Evolutionary conservation across 2,329 filamentous ascomycete species (phyloP), one percentile per base, ranked within the genome.

Genomic region (Verticillium tricorpus): DNA sequence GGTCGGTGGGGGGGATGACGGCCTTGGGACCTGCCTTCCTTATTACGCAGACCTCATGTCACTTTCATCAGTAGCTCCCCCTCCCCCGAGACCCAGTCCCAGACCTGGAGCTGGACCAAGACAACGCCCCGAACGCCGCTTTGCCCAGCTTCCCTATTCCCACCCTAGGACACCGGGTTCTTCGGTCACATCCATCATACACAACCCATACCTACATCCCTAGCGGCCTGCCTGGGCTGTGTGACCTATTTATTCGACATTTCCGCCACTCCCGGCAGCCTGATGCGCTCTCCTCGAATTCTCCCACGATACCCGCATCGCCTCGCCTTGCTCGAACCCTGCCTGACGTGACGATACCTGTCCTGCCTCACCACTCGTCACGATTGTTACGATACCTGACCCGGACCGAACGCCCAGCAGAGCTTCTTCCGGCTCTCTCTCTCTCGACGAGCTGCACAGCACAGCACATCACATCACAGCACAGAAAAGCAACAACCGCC

Each of bases 261-360:
- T 40, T 56, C 50, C 57, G 57, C 57, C 57, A 39, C 25, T 58
- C 58, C 58, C 58, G 58, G 31, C 58, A 40, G 45, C 40, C 25
- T 25, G 11, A 52, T 19, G 19, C 6, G 19, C 37, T 31, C 19
- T 19, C 8, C 39, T 58, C 35, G 34, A 15, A 6, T 17, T 45
- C 45, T 52, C 19, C 19, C 11, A 25, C 45, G 45, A 52, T 52
- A 52, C 45, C 45, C 14, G 4, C 40, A 11, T 25, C 19, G 45
- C 45, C 12, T 25, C 14, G 34, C 34, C 34, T 11, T 35, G 9
- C 14, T 35, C 3, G 34, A 5, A 28, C 34, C 14, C 34, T 35
- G 34, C 34, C 9, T 35, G 34, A 35, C 34, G 9, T 35, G 28
- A 35, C 34, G 34, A 35, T 35, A 35, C 34, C 34, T 35, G 34